Percentiles rank a stretch among this genome's conserved stretches.
These are phyloP conservation scores for Hirschfeldia incana DNA, from an alignment of 345 rosid species.

Conservation along the genomic window DNA sequence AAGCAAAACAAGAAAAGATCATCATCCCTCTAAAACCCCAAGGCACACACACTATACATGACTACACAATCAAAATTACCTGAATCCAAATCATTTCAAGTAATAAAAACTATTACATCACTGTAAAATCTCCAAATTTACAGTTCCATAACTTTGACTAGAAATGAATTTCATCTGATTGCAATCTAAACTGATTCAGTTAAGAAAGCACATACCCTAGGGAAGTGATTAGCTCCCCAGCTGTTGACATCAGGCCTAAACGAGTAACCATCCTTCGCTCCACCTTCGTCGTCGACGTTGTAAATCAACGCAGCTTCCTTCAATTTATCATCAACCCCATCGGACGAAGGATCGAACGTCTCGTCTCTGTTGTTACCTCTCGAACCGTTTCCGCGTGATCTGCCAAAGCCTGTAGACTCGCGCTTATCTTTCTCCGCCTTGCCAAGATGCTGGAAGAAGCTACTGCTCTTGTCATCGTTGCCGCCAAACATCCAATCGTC, in stretches of 20 bases:
- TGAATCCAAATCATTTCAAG: constrained; percentile 10
- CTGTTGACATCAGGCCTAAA: constrained; percentile 46
- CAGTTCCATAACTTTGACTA: not conserved
- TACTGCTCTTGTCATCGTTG: constrained; percentile 27
- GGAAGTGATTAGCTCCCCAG: constrained; percentile 31
- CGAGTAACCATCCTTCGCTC: constrained; percentile 34
- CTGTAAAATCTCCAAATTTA: not conserved
- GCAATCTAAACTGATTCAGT: not conserved
- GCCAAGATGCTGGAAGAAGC: constrained; percentile 45
- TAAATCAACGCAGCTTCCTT: constrained; percentile 46
- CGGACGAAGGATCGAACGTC: constrained; percentile 36
- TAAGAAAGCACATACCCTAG: constrained; percentile 38
- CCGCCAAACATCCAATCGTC: constrained; percentile 51
- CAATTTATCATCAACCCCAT: constrained; percentile 56
- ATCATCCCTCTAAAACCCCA: not conserved
- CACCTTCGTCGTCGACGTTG: constrained; percentile 35
- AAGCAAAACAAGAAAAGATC: not conserved
- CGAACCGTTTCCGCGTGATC: constrained; percentile 7
- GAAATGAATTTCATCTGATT: no score
- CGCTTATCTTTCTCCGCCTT: constrained; percentile 39
- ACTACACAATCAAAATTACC: not conserved
- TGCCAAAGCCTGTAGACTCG: not conserved
- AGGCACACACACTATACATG: not conserved
- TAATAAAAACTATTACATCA: not conserved
- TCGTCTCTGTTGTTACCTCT: constrained; percentile 17